Conservation (phyloP, 2,329 filamentous ascomycete genomes). For the Alternaria consortialis region DNA sequence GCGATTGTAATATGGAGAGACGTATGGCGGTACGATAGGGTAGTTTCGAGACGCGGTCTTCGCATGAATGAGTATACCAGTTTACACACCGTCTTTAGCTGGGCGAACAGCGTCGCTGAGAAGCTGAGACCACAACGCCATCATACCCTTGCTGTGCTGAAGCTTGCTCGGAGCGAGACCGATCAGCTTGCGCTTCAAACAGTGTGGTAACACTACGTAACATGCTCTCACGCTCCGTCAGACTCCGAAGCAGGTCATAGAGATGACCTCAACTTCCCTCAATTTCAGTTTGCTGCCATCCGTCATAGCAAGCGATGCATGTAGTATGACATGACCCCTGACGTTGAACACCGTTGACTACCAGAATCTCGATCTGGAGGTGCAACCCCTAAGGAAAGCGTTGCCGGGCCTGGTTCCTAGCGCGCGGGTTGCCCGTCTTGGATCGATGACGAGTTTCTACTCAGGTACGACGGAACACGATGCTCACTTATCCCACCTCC, state of each 20-base stretch:
- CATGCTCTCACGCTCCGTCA: neutral
- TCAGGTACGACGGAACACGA: conserved; percentile 9
- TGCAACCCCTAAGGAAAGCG: conserved; percentile 1
- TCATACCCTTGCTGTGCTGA: conserved; percentile 1
- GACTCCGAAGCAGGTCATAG: neutral
- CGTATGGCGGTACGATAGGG: conserved; percentile 8
- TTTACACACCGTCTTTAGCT: conserved; percentile 15
- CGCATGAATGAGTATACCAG: conserved; percentile 12
- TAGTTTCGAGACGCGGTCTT: neutral
- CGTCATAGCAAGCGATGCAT: conserved; percentile 4
- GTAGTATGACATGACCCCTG: conserved; percentile 8
- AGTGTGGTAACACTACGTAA: conserved; percentile 4
- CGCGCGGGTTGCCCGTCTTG: conserved; percentile 8
- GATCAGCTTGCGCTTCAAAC: neutral
- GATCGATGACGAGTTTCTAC: conserved; percentile 5
- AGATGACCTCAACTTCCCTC: neutral
- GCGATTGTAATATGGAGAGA: conserved; percentile 29
- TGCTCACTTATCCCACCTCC: conserved; percentile 24
- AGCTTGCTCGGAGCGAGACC: neutral
- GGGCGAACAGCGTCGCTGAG: conserved; percentile 4
- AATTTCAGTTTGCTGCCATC: neutral
- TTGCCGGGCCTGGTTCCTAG: conserved; percentile 11
- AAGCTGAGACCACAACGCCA: conserved; percentile 8
- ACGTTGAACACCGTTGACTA: neutral
- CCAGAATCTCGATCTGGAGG: conserved; percentile 6